phyloP scores from a whole-genome alignment of 176 grass and related monocot species.

The Rhynchospora tenuis region DNA sequence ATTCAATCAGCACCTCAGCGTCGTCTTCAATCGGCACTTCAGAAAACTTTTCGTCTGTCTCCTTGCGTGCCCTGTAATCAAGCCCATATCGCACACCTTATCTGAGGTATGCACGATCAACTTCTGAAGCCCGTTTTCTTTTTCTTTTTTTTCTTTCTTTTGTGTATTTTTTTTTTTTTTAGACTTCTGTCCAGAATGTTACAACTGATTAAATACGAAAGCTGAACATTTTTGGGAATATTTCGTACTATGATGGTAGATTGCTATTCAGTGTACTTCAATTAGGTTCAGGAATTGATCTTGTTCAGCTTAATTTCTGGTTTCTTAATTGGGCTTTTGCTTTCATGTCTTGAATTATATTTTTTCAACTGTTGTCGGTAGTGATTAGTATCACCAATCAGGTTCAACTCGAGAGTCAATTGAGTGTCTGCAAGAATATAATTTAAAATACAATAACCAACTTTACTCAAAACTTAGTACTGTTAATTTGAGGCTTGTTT shows the following conservation, averaged over 20 bases:
- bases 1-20: too few species aligned
- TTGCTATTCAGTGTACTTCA: not conserved
- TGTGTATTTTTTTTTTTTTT: slow-evolving; percentile 1
- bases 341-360: not conserved
- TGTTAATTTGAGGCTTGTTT: too few species aligned
- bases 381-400: not conserved
- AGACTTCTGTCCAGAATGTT: not conserved
- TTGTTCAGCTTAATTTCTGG: not conserved
- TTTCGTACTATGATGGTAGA: not conserved
- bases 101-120: too few species aligned
- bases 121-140: too few species aligned
- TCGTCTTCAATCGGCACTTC: too few species aligned
- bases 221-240: not conserved
- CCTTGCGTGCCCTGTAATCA: too few species aligned
- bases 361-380: not conserved
- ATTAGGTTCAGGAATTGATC: not conserved
- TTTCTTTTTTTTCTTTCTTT: too few species aligned
- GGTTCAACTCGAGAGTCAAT: not conserved
- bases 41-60: too few species aligned
- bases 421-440: not conserved
- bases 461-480: too few species aligned
- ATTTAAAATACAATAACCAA: too few species aligned
- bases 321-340: not conserved
- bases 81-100: too few species aligned
- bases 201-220: not conserved